Evolutionary conservation across 2,329 filamentous ascomycete species (phyloP), one percentile per base, ranked within the genome.

Genomic region (Venturia oleaginea): DNA sequence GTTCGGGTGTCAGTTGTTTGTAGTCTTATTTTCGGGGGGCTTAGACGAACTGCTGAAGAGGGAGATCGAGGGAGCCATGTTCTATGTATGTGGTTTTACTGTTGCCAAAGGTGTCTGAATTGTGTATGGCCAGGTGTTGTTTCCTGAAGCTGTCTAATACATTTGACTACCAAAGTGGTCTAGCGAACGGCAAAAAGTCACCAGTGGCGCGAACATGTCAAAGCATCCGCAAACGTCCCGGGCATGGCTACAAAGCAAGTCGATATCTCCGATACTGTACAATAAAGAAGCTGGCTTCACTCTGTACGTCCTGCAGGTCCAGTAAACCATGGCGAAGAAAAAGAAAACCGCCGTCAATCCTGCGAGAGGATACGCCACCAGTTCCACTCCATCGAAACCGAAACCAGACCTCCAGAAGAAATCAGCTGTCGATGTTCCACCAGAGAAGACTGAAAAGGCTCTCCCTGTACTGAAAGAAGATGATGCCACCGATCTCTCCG

Each of bases 301-400:
- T 27, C 59, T 42, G 13, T 24, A 42, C 59, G 1, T n/a, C 15
- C 34, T 42, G 15, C 51, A 57, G 51, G 7, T 32, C 15, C 51
- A 34, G 27, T 43, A n/a, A 24, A 71, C 67, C 68, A 93, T 93
- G 90, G 88, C 89, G 77, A 96, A 96, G 79, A 96, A 97, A 80
- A 95, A 91, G 81, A 97, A 97, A 83, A 83, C 89, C 64, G 84
- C 85, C 32, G 85, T 88, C 38, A 97, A 97, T 76, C 91, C 92
- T 66, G 91, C 92, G 46, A 84, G 94, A 75, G 94, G 92, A 22
- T 96, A 97, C 78, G 91, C 93, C 68, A 99, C 94, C 5, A 95
- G 91, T 15, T 97, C 93, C 1, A 84, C 96, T 66, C 91, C 92
- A 54, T 95, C 91, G 30, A 96, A 92, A 70, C 82, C 86, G 10